Evolutionary conservation across 106 monocot species (phyloP), one percentile per base, ranked within the genome.

Genomic region (Allium sativum): DNA sequence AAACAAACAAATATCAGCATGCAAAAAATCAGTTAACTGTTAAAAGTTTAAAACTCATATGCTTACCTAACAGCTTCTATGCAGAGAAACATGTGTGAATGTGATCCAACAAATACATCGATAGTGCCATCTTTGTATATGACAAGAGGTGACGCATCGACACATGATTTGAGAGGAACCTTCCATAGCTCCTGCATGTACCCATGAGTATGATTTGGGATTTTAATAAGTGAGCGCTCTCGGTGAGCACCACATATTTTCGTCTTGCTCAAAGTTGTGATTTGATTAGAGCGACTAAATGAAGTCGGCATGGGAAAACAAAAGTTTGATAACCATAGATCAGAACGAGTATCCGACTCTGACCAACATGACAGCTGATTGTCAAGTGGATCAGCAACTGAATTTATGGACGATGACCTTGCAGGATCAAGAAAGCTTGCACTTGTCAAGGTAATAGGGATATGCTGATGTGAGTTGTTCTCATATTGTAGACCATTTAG

Each of bases 121-220:
- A 84, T 48, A 21, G 70, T 72, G 21, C 66, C 83, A 79, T 87
- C 73, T 68, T 74, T 74, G 18, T 68, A 62, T n/a, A 90, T 82
- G 72, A 90, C 53, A 68, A 95, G 65, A 19, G 95, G 86, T 69
- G 95, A 95, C 46, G 90, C 90, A 84, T 95, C 95, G 46, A 95
- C 90, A 64, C 95, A 95, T 60, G 90, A 95, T 45, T 67, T 60
- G 43, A 95, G 77, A n/a, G 40, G 52, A 65, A 95, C 81, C 61
- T 76, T 90, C 95, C 95, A 95, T 18, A 77, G 42, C 40, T 82
- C 75, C 67, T 69, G 71, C 51, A 90, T 40, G 52, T 17, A 48
- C 12, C 76, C 77, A 51, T 44, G 71, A 63, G 21, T 70, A 46
- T 40, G 42, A n/a, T 43, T 58, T 70, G 73, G 48, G 63, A 65